Conservation (phyloP, 2,329 filamentous ascomycete species). For the Arthrobotrys entomopaga region DNA sequence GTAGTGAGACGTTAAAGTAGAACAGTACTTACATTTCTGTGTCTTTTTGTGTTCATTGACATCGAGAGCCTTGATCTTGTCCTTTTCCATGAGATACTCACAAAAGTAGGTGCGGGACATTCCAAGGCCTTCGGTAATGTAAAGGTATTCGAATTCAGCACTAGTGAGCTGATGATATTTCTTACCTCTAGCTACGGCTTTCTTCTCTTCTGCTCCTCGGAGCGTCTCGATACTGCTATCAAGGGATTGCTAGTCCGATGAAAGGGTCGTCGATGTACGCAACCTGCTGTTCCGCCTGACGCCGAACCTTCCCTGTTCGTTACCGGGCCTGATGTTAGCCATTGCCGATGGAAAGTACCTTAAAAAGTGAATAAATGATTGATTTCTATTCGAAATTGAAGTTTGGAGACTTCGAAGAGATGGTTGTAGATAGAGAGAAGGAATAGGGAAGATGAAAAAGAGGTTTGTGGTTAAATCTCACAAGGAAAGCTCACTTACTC, state of each 20-base stretch:
- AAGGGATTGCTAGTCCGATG: constrained; percentile 3
- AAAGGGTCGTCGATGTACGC: not conserved
- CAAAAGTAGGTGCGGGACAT: constrained; percentile 26
- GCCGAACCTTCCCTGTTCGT: too few relatives aligned
- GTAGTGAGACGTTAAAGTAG: too few relatives aligned
- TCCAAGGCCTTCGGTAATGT: constrained; percentile 24
- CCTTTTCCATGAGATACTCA: constrained; percentile 31
- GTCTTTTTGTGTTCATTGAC: constrained; percentile 11
- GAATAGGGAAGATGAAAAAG: too few relatives aligned
- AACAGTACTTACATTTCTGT: constrained; percentile 6
- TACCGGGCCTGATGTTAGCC: too few relatives aligned
- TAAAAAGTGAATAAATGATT: too few relatives aligned
- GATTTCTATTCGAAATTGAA: too few relatives aligned
- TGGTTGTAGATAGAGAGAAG: too few relatives aligned
- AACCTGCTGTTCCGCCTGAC: not conserved
- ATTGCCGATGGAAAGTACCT: too few relatives aligned
- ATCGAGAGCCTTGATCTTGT: constrained; percentile 22
- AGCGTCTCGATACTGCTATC: not conserved
- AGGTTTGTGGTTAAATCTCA: too few relatives aligned
- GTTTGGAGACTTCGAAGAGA: too few relatives aligned
- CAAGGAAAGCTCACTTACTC: too few relatives aligned
- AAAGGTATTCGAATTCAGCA: constrained; percentile 20
- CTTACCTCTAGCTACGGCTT: not conserved
- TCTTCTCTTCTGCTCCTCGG: not conserved
- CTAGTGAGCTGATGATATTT: not conserved